phyloP scores from a whole-genome alignment of 2,329 filamentous ascomycete genomes.

The Colletotrichum sp. region DNA sequence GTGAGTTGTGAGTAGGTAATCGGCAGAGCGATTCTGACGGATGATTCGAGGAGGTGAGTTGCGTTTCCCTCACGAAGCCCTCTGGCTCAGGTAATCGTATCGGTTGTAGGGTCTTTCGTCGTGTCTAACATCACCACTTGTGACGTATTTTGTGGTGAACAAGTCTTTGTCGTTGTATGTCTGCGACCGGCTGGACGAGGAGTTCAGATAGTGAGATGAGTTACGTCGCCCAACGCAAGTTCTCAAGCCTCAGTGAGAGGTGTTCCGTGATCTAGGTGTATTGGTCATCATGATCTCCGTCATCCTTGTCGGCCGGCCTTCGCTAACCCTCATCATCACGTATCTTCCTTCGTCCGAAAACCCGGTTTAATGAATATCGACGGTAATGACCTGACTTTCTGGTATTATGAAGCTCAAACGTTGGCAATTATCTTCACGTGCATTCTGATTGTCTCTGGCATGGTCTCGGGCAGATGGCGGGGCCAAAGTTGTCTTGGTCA shows the following conservation, averaged over 20 bases:
- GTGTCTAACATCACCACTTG: rapidly evolving
- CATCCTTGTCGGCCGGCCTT: background rate
- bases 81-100: background rate
- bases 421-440: too few relatives aligned
- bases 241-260: background rate
- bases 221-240: rapidly evolving
- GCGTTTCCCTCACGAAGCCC: background rate
- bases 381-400: background rate
- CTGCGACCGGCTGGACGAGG: background rate
- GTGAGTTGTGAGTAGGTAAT: background rate
- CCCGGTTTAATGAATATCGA: background rate
- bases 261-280: background rate
- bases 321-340: background rate
- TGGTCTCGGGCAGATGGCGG: background rate
- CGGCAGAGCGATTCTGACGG: background rate
- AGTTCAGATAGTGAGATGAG: background rate
- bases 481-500: background rate
- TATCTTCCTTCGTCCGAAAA: background rate
- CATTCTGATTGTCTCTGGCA: background rate
- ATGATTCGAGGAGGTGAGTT: rapidly evolving
- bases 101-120: background rate
- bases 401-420: background rate
- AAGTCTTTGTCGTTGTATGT: background rate
- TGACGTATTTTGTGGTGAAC: background rate
- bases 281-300: rapidly evolving